These are phyloP conservation scores for Hanseniaspora jakobsenii DNA, from an alignment of 805 yeast species.

Conservation along the genomic window DNA sequence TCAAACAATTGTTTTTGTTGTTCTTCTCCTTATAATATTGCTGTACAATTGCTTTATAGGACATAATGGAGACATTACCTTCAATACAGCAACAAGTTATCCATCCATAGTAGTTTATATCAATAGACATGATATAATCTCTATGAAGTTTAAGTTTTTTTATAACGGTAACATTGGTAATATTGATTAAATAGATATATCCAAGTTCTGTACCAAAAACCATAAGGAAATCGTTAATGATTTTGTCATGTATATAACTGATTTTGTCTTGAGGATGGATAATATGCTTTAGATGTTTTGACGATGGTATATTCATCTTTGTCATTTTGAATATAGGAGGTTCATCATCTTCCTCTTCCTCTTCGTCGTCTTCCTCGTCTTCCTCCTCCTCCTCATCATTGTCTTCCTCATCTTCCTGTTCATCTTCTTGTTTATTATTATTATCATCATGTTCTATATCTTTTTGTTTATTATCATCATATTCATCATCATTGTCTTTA, in stretches of 20 bases:
- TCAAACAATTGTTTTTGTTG: background rate
- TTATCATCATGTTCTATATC: background rate
- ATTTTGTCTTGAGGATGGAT: slow-evolving; percentile 1
- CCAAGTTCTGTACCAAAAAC: background rate
- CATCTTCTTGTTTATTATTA: background rate
- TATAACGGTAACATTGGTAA: background rate
- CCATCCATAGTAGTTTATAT: background rate
- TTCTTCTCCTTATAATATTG: background rate
- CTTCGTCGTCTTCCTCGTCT: background rate
- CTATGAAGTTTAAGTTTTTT: slow-evolving; percentile 1
- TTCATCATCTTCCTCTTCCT: background rate
- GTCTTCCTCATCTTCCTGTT: background rate
- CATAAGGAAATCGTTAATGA: background rate
- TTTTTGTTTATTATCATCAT: background rate
- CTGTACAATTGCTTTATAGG: background rate
- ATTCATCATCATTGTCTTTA: background rate
- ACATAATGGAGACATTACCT: slow-evolving; percentile 1
- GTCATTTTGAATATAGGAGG: slow-evolving; percentile 7
- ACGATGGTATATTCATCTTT: slow-evolving; percentile 1
- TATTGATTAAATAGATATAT: background rate
- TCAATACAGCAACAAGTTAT: slow-evolving; percentile 2
- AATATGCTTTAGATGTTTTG: background rate
- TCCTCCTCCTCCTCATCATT: background rate
- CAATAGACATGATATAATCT: slow-evolving; percentile 4
- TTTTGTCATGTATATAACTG: background rate